A percentile compares a stretch with the other conserved stretches of the same genome.
Conservation (phyloP, 2,329 filamentous ascomycete genomes). For the Chrysoporthe deuterocubensis region DNA sequence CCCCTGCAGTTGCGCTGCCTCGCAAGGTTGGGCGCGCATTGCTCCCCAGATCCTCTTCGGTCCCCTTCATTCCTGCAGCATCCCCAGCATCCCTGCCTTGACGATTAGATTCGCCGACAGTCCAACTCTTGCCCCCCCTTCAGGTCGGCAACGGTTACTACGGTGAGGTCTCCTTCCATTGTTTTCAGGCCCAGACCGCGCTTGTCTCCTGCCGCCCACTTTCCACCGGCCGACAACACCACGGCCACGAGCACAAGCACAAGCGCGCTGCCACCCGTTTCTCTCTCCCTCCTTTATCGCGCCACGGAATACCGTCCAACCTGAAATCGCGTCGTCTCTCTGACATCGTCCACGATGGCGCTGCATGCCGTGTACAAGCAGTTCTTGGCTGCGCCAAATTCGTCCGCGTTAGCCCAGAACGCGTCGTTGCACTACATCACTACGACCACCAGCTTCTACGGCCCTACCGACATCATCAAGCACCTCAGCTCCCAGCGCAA, state of each 20-base stretch:
- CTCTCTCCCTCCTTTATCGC: neutral
- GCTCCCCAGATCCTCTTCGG: neutral
- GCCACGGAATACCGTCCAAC: neutral
- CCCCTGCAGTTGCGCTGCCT: slow-evolving; percentile 5
- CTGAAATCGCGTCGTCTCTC: neutral
- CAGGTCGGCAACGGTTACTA: neutral
- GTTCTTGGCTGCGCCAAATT: slow-evolving; percentile 70
- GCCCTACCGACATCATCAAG: slow-evolving; percentile 77
- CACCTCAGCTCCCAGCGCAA: slow-evolving; percentile 74
- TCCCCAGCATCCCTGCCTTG: slow-evolving; percentile 2
- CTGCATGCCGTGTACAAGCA: slow-evolving; percentile 66
- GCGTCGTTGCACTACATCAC: slow-evolving; percentile 86
- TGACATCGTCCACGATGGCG: slow-evolving; percentile 44
- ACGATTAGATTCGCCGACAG: slow-evolving; percentile 2
- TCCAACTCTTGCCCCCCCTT: neutral
- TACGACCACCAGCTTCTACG: slow-evolving; percentile 75
- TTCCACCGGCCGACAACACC: neutral
- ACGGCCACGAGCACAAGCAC: neutral
- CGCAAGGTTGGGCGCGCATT: neutral
- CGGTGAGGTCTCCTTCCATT: neutral
- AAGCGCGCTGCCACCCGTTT: neutral
- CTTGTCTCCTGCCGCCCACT: neutral
- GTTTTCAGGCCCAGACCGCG: neutral
- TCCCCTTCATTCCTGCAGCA: slow-evolving; percentile 10
- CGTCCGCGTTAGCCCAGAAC: slow-evolving; percentile 65